phyloP scores from a whole-genome alignment of 1,284 basidiomycete genomes.

The Cerioporus squamosus region DNA sequence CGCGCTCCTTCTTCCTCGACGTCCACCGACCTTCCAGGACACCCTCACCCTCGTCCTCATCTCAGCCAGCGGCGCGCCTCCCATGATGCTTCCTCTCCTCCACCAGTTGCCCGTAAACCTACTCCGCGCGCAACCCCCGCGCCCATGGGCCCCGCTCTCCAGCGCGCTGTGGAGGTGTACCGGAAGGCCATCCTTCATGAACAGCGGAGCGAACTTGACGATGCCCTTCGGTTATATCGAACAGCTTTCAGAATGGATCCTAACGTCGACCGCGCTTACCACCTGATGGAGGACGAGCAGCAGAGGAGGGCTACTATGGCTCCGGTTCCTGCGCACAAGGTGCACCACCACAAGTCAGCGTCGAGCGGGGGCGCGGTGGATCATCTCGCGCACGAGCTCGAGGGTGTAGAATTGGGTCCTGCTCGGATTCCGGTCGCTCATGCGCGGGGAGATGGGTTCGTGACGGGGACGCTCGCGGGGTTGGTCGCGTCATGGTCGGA shows the following conservation, averaged over 20 bases:
- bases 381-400: slow-evolving; percentile 13
- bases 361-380: slow-evolving; percentile 9
- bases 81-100: slow-evolving; percentile 4
- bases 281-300: slow-evolving; percentile 52
- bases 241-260: slow-evolving; percentile 78
- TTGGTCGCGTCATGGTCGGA: slow-evolving; percentile 54
- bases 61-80: slow-evolving; percentile 4
- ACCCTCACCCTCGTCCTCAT: slow-evolving; percentile 3
- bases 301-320: slow-evolving; percentile 1
- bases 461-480: slow-evolving; percentile 47
- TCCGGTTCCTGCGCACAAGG: slow-evolving; percentile 10
- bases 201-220: slow-evolving; percentile 73
- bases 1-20: slow-evolving; percentile 1
- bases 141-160: slow-evolving; percentile 39
- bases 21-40: not conserved
- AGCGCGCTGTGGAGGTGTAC: slow-evolving; percentile 69
- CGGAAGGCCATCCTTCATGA: slow-evolving; percentile 73
- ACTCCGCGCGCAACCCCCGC: not conserved
- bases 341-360: slow-evolving; percentile 17
- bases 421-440: slow-evolving; percentile 25
- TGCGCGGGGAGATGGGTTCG: slow-evolving; percentile 16
- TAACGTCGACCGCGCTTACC: slow-evolving; percentile 68
- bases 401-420: slow-evolving; percentile 15
- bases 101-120: not conserved
- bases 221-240: slow-evolving; percentile 76